Evolutionary conservation across 2,329 filamentous ascomycete species (phyloP), one percentile per base, ranked within the genome.

Genomic region (Botrytis sinoallii): DNA sequence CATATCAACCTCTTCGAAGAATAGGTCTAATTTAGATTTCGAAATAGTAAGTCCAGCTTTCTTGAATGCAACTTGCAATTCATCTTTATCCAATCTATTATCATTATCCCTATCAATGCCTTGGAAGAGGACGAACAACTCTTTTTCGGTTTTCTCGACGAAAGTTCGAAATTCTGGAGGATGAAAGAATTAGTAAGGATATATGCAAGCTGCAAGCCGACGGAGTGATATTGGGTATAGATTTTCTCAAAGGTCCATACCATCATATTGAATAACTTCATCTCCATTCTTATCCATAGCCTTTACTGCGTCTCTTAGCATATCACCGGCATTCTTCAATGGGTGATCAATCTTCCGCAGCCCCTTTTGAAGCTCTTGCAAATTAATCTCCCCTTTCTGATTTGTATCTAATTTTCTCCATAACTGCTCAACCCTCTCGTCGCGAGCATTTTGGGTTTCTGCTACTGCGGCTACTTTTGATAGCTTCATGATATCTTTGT

Each of bases 341-440:
- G 91, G 96, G 82, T 99, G 96, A 82, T 98, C 95, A 80, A 98
- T 94, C 83, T 91, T 93, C 82, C 87, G 90, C 81, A 99, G 84
- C 6, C 95, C 96, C 84, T 90, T 93, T 84, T 95, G 92, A 78
- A 99, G 85, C 46, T 90, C 94, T 82, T 92, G 90, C 77, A 97
- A 86, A 83, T 98, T 95, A 79, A 99, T 87, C 82, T 93, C 91
- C 74, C 93, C 93, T 79, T 91, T 90, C 74, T 88, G 87, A 77
- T 90, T 88, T 77, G 91, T 91, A 83, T 97, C 94, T 77, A 99
- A 88, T 80, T 89, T 91, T 81, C 85, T 86, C 95, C 95, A 98
- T 80, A 98, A 89, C 82, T 90, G 88, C 84, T 94, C 91, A 79
- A 98, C 89, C 80, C 95, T 89, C 83, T 90, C 88, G 84, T 97